A percentile compares a stretch with the other conserved stretches of the same genome.
These are phyloP conservation scores for Pichia sp. DNA, from an alignment of 1,139 yeast species.

Conservation along the genomic window DNA sequence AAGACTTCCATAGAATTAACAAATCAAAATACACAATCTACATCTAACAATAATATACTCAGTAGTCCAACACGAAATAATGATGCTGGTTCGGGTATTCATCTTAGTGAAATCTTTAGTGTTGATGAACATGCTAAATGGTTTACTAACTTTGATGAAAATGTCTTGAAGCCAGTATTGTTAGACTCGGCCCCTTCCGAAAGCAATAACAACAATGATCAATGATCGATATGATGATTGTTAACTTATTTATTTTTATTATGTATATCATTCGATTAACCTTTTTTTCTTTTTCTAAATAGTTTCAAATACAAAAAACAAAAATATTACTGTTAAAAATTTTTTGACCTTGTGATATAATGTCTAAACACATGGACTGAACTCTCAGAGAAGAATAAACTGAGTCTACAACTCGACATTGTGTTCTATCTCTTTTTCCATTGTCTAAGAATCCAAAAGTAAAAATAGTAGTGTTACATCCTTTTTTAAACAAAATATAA, in stretches of 20 bases:
- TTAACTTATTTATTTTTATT: too few species aligned
- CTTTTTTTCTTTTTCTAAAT: background rate
- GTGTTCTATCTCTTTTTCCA: too few species aligned
- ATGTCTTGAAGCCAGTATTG: constrained; percentile 93
- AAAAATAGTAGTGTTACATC: too few species aligned
- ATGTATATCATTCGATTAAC: too few species aligned
- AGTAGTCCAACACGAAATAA: background rate
- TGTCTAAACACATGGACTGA: too few species aligned
- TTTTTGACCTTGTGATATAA: too few species aligned
- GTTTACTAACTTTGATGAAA: constrained; percentile 93
- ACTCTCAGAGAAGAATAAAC: too few species aligned
- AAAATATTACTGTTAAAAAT: too few species aligned
- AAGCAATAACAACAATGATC: background rate
- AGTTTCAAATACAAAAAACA: too few species aligned
- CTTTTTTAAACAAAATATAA: too few species aligned
- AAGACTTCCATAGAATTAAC: constrained; percentile 6
- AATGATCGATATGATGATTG: background rate
- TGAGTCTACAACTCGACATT: too few species aligned
- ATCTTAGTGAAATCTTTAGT: constrained; percentile 36
- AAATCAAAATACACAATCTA: constrained; percentile 1
- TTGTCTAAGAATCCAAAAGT: too few species aligned
- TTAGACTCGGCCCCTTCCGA: constrained; percentile 49
- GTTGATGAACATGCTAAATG: constrained; percentile 84
- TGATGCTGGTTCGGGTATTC: constrained; percentile 7
- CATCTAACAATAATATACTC: background rate